These are phyloP conservation scores for Cryptosporidium canis DNA, from an alignment of 169 alveolate species.

Conservation along the genomic window DNA sequence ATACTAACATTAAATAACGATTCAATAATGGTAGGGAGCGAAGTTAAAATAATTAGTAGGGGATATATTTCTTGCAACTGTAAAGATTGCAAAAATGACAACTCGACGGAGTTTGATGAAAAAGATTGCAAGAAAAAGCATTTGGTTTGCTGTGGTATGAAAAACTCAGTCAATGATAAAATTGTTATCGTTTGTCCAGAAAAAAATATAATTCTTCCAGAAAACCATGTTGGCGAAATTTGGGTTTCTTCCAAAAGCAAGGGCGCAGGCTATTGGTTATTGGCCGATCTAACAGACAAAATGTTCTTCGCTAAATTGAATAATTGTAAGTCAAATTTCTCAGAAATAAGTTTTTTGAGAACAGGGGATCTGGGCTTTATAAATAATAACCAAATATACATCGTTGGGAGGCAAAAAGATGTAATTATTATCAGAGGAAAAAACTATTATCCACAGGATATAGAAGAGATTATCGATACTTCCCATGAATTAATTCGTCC, in stretches of 20 bases:
- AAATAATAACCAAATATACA: slow-evolving; percentile 62
- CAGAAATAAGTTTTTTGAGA: slow-evolving; percentile 31
- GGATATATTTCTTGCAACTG: slow-evolving; percentile 45
- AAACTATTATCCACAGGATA: slow-evolving; percentile 78
- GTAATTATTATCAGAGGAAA: slow-evolving; percentile 76
- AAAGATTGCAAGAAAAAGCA: background rate
- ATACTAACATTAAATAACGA: slow-evolving; percentile 22
- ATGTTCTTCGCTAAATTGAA: slow-evolving; percentile 53
- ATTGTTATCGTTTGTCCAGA: slow-evolving; percentile 73
- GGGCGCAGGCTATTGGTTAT: slow-evolving; percentile 73
- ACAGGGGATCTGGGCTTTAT: slow-evolving; percentile 78
- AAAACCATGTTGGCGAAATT: slow-evolving; percentile 74
- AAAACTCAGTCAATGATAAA: slow-evolving; percentile 1
- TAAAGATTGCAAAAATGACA: background rate
- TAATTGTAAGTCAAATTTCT: background rate
- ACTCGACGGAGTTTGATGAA: background rate
- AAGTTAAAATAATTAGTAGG: background rate
- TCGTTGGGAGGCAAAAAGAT: slow-evolving; percentile 77
- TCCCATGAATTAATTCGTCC: slow-evolving; percentile 61
- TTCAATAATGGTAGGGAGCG: background rate
- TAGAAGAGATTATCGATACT: slow-evolving; percentile 73
- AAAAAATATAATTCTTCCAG: slow-evolving; percentile 67
- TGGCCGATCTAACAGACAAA: slow-evolving; percentile 70
- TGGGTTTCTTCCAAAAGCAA: slow-evolving; percentile 74
- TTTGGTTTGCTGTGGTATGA: slow-evolving; percentile 32